Conservation (phyloP, 176 grass and related monocot species). For the Secale cereale region DNA sequence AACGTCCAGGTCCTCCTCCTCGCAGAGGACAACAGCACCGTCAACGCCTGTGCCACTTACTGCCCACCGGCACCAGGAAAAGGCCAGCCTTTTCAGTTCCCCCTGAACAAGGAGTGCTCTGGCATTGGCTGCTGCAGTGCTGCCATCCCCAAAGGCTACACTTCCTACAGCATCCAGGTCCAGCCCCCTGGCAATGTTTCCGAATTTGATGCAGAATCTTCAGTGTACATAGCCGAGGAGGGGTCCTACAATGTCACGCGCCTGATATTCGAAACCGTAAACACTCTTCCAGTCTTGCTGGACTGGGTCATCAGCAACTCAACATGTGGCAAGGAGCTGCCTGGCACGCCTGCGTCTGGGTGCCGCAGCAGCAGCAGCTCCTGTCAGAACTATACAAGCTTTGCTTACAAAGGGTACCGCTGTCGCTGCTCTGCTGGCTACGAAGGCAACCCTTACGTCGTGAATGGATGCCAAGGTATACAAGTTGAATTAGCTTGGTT, state of each 20-base stretch:
- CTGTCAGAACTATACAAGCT: conserved; percentile 35
- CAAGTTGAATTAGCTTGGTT: neutral
- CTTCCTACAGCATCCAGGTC: conserved; percentile 25
- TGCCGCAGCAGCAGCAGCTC: conserved; percentile 33
- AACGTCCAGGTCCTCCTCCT: conserved; percentile 16
- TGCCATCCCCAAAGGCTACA: conserved; percentile 25
- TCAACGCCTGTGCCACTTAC: conserved; percentile 26
- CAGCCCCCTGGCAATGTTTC: neutral
- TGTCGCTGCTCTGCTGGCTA: conserved; percentile 45
- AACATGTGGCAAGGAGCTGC: neutral
- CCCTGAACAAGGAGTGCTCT: conserved; percentile 26
- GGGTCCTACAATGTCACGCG: neutral
- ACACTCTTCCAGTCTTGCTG: conserved; percentile 21
- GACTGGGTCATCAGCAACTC: conserved; percentile 50
- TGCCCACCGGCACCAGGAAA: conserved; percentile 4
- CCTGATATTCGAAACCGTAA: neutral
- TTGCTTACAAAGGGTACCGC: conserved; percentile 19
- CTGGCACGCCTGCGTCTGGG: neutral
- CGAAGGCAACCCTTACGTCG: conserved; percentile 44
- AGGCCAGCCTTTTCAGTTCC: neutral
- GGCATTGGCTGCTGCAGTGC: conserved; percentile 48
- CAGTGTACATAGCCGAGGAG: neutral
- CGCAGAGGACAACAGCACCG: conserved; percentile 12
- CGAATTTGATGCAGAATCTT: neutral
- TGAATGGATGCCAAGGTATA: conserved; percentile 50